Evolutionary conservation across 2,329 filamentous ascomycete species (phyloP), one percentile per base, ranked within the genome.

Genomic region (Tolypocladium tundrense): DNA sequence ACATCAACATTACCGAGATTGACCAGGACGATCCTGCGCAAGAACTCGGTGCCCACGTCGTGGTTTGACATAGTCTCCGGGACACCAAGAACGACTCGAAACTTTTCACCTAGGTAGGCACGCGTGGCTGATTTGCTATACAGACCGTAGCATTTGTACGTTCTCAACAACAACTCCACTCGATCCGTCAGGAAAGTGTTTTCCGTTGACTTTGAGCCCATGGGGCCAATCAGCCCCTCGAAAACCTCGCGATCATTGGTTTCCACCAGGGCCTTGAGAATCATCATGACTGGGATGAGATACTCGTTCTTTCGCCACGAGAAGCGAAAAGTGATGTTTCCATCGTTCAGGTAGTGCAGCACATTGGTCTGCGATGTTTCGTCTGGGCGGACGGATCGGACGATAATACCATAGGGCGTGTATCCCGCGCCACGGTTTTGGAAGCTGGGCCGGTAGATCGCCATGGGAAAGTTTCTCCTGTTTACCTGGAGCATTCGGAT

Each of bases 271-370:
- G 94, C 93, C 77, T 97, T 99, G 63, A 99, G 76, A 40, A 99
- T 86, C 93, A 99, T 97, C 82, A 97, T 87, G 60, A 91, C 89
- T 1, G 94, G 94, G 2, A 99, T 83, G n/a, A 99, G 83, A 68
- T 91, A 99, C 73, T 99, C 94, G 65, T 91, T 91, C 75, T 99
- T 99, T 64, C 92, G 83, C 93, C 93, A 99, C 8, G 93, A 97
- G 74, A 99, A 99, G 58, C 94, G 84, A 75, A 99, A 96, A 0
- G 91, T 97, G 66, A 97, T 87, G 72, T 97, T 97, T 63, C 94
- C 94, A 70, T 99, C 94, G 66, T 82, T 91, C 58, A 99, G 83
- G 72, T 97, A 99, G 75, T 99, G 94, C 54, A 99, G 81, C 40
- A 96, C 91, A 68, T 97, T 99, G 42, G 93, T 97, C 73, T 97